Conservation (phyloP, 1,284 basidiomycete genomes). For the Cystobasidium slooffiae region DNA sequence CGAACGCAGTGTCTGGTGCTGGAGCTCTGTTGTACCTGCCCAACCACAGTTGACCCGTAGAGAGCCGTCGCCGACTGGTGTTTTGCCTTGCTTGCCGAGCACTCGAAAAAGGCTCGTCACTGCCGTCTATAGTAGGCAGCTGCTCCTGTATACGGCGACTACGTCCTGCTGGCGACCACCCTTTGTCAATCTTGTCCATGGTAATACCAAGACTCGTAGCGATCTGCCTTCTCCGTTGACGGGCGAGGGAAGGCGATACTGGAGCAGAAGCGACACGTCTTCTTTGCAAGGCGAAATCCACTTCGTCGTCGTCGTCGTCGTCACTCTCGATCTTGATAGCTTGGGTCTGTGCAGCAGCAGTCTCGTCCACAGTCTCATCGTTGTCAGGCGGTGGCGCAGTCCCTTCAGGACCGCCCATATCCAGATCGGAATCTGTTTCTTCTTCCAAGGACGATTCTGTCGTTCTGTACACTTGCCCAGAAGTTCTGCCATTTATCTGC, state of each 20-base stretch:
- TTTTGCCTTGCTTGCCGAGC: constrained; percentile 8
- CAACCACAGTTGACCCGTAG: constrained; percentile 34
- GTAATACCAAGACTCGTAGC: constrained; percentile 25
- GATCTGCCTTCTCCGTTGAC: constrained; percentile 30
- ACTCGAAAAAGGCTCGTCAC: neutral
- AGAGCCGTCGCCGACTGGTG: constrained; percentile 19
- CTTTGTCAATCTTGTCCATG: neutral
- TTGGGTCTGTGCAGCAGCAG: neutral
- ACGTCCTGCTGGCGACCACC: neutral
- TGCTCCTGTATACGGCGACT: neutral
- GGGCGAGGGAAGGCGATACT: constrained; percentile 21
- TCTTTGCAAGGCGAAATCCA: constrained; percentile 32
- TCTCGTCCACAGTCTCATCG: constrained; percentile 30
- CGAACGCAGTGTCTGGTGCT: constrained; percentile 25
- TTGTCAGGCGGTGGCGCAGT: constrained; percentile 33
- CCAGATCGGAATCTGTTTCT: constrained; percentile 58
- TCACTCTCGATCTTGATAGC: neutral
- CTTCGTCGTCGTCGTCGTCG: constrained; percentile 34
- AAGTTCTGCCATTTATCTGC: neutral
- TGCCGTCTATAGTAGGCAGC: neutral
- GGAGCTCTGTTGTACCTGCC: constrained; percentile 26
- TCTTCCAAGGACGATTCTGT: constrained; percentile 60
- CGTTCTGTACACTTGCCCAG: neutral
- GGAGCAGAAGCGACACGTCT: constrained; percentile 38
- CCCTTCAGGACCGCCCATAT: constrained; percentile 49